Percentiles rank a stretch among this genome's conserved stretches.
Conservation (phyloP, 2,329 filamentous ascomycete species). For the Hymenoscyphus repandus region DNA sequence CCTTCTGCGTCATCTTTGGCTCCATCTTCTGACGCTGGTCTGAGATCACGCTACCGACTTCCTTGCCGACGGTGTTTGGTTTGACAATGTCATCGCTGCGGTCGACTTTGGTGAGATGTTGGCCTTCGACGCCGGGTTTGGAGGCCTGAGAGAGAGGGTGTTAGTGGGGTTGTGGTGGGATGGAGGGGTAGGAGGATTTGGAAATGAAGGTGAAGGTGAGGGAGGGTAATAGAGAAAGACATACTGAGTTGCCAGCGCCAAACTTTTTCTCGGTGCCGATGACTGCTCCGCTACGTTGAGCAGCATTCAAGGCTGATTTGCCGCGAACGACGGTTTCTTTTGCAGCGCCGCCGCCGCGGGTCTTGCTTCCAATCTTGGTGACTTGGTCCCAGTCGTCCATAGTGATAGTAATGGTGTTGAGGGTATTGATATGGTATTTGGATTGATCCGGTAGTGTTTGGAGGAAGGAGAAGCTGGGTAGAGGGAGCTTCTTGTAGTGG, state of each 20-base stretch:
- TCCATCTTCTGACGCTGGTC: slow-evolving; percentile 73
- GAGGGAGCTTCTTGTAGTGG: not conserved
- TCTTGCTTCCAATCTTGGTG: slow-evolving; percentile 92
- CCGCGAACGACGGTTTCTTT: slow-evolving; percentile 89
- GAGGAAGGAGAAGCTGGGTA: not conserved
- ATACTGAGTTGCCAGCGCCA: slow-evolving; percentile 70
- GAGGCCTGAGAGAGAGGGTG: slow-evolving; percentile 36
- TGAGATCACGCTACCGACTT: slow-evolving; percentile 78
- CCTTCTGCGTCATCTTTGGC: slow-evolving; percentile 95
- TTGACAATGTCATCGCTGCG: slow-evolving; percentile 96
- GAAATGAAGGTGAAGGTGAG: slow-evolving; percentile 1
- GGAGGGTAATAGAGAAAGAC: slow-evolving; percentile 33
- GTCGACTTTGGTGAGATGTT: slow-evolving; percentile 97
- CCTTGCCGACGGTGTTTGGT: slow-evolving; percentile 80
- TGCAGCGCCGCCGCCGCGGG: slow-evolving; percentile 60
- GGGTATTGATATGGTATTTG: no score
- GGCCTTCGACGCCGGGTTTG: slow-evolving; percentile 66
- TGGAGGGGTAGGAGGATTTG: not conserved
- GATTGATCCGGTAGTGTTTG: not conserved
- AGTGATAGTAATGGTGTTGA: not conserved
- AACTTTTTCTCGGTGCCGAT: slow-evolving; percentile 91
- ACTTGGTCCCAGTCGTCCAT: slow-evolving; percentile 74
- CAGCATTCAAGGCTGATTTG: slow-evolving; percentile 79
- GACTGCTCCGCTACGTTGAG: slow-evolving; percentile 71
- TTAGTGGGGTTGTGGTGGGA: slow-evolving; percentile 7